Percentiles rank a stretch among this genome's conserved stretches.
Conservation (phyloP, 495 filamentous ascomycete species). For the Tirmania nivea region DNA sequence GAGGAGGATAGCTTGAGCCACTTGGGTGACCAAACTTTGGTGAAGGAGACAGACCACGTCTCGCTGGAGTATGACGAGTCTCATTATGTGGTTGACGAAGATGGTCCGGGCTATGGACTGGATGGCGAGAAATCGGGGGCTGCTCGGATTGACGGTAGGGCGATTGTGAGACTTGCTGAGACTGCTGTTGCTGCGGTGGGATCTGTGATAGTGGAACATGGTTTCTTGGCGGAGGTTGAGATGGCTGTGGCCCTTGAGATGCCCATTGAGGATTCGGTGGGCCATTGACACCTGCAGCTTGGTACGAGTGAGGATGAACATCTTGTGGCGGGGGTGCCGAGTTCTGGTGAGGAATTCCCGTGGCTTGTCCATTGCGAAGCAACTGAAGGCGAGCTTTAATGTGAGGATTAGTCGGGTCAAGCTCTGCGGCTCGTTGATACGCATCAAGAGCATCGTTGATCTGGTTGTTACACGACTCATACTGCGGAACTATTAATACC, state of each 20-base stretch:
- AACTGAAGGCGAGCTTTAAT: slow-evolving; percentile 89
- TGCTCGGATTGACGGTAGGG: slow-evolving; percentile 54
- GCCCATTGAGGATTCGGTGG: slow-evolving; percentile 75
- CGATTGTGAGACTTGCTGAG: slow-evolving; percentile 30
- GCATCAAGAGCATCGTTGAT: slow-evolving; percentile 90
- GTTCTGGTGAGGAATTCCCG: slow-evolving; percentile 41
- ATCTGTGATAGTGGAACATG: slow-evolving; percentile 39
- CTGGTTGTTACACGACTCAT: slow-evolving; percentile 98
- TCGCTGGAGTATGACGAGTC: slow-evolving; percentile 33
- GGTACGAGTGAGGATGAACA: slow-evolving; percentile 66
- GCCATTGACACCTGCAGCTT: slow-evolving; percentile 42
- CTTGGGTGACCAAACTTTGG: slow-evolving; percentile 32
- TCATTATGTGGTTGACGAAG: slow-evolving; percentile 48
- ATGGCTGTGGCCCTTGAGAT: slow-evolving; percentile 38
- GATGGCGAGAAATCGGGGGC: slow-evolving; percentile 35
- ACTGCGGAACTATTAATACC: slow-evolving; percentile 29
- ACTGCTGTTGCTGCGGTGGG: slow-evolving; percentile 55
- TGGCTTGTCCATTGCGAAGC: slow-evolving; percentile 54
- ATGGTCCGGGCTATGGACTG: slow-evolving; percentile 30
- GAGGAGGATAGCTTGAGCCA: slow-evolving; percentile 9
- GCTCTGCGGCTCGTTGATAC: slow-evolving; percentile 80
- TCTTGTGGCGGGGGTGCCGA: slow-evolving; percentile 56
- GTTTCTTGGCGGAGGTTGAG: slow-evolving; percentile 26
- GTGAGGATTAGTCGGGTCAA: slow-evolving; percentile 81
- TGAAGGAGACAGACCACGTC: slow-evolving; percentile 34